Conservation (phyloP, 2,329 filamentous ascomycete species). For the Aspergillus aculeatinus region DNA sequence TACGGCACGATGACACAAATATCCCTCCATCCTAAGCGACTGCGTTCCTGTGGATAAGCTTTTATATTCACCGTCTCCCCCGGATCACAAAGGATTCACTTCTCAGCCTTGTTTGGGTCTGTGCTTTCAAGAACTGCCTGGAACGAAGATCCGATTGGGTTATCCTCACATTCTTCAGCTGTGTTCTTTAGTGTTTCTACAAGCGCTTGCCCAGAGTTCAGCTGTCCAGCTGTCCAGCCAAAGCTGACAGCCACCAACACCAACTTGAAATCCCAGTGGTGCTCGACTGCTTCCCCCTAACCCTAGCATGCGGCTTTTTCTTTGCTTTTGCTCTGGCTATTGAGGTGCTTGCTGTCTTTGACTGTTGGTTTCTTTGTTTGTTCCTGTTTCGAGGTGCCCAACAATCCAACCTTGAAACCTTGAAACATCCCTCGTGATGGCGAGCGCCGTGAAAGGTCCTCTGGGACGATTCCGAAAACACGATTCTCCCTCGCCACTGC, state of each 20-base stretch:
- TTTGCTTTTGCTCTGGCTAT: background rate
- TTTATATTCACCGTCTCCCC: conserved; percentile 5
- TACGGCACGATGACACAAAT: background rate
- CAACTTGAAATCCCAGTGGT: background rate
- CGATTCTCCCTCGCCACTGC: conserved; percentile 29
- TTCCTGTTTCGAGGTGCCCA: background rate
- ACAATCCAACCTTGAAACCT: background rate
- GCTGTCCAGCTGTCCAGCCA: background rate
- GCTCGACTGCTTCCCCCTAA: background rate
- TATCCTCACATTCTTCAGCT: background rate
- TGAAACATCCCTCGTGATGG: conserved; percentile 22
- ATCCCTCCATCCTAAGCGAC: background rate
- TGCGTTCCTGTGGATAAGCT: conserved; percentile 3
- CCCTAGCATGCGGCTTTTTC: background rate
- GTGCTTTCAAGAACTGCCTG: background rate
- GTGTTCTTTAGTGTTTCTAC: background rate
- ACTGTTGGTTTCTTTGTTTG: background rate
- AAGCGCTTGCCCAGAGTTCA: background rate
- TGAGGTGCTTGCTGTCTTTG: background rate
- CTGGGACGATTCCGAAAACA: conserved; percentile 33
- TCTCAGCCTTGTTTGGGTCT: background rate
- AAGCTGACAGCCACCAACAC: background rate
- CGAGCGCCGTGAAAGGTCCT: conserved; percentile 29
- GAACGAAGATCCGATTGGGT: background rate
- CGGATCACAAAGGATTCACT: background rate